These are phyloP conservation scores for Pinus tabuliformis DNA, from an alignment of 75 land plant genomes.

Conservation along the genomic window DNA sequence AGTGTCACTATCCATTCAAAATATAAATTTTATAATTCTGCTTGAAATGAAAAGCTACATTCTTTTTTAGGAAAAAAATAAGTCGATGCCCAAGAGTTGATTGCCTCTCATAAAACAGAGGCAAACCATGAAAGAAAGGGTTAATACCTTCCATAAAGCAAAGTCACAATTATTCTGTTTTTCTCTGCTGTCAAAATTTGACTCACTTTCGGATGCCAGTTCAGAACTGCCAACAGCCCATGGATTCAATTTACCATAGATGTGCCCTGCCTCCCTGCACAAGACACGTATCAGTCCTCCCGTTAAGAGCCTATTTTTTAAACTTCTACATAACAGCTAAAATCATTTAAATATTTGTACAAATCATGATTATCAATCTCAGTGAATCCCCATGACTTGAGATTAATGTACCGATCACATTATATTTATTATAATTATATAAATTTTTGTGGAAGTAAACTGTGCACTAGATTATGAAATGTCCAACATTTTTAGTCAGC, in stretches of 20 bases:
- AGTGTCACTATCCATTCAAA: too few species aligned
- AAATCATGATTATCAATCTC: too few species aligned
- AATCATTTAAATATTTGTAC: too few species aligned
- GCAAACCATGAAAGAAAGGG: background rate
- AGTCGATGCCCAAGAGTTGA: background rate
- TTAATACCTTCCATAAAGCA: constrained; percentile 47
- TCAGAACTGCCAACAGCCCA: constrained; percentile 41
- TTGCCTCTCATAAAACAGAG: background rate
- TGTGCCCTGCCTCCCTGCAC: constrained; percentile 38
- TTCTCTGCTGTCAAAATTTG: constrained; percentile 36
- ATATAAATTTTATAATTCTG: too few species aligned
- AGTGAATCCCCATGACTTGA: too few species aligned
- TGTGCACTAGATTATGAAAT: too few species aligned
- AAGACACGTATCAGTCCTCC: background rate
- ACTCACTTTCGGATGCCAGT: constrained; percentile 47
- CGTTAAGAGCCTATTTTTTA: background rate
- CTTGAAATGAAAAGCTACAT: too few species aligned
- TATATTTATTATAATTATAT: background rate
- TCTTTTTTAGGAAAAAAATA: background rate
- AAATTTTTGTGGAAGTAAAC: too few species aligned
- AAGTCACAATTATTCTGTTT: constrained; percentile 41
- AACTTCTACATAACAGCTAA: background rate
- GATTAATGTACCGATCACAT: background rate
- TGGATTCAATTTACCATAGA: constrained; percentile 49
- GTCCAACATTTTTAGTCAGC: too few species aligned